Percentiles rank a stretch among this genome's conserved stretches.
Conservation (phyloP, 352 stramenopile species). For the Globisporangium nagaii region DNA sequence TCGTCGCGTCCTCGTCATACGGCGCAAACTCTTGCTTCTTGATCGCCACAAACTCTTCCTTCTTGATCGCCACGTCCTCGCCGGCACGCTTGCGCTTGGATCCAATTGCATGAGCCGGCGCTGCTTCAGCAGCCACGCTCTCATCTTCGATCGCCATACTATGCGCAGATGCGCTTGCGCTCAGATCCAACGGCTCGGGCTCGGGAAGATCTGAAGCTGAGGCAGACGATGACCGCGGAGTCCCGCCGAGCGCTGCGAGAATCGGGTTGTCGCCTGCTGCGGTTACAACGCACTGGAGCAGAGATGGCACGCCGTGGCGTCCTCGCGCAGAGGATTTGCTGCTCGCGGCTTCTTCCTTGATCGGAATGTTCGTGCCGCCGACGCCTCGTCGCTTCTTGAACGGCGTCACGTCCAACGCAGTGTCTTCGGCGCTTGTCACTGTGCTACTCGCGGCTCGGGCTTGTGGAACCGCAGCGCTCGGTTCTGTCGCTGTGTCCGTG, state of each 20-base stretch:
- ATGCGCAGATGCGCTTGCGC: slow-evolving; percentile 8
- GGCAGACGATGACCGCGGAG: slow-evolving; percentile 28
- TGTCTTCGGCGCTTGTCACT: background rate
- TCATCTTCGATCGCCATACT: slow-evolving; percentile 2
- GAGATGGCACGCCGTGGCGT: slow-evolving; percentile 11
- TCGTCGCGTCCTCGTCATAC: slow-evolving; percentile 4
- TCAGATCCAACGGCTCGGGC: slow-evolving; percentile 40
- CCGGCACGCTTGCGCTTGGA: slow-evolving; percentile 13
- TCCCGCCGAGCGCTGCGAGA: slow-evolving; percentile 52
- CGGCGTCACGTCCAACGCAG: slow-evolving; percentile 28
- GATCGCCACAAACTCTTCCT: slow-evolving; percentile 19
- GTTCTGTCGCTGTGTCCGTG: background rate
- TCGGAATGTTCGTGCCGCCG: slow-evolving; percentile 6
- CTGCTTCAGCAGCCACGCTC: slow-evolving; percentile 1
- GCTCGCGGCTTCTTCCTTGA: slow-evolving; percentile 4
- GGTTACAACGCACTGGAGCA: slow-evolving; percentile 21
- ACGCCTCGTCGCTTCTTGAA: slow-evolving; percentile 46
- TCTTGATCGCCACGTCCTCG: background rate
- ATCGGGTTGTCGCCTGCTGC: slow-evolving; percentile 49
- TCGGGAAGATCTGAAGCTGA: slow-evolving; percentile 19
- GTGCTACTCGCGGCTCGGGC: background rate
- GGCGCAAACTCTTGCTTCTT: slow-evolving; percentile 15
- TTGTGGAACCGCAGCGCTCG: background rate
- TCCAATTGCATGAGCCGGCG: background rate
- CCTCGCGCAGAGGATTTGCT: slow-evolving; percentile 7